phyloP scores from a whole-genome alignment of 805 yeast species.

The Naumovozyma dairenensis region DNA sequence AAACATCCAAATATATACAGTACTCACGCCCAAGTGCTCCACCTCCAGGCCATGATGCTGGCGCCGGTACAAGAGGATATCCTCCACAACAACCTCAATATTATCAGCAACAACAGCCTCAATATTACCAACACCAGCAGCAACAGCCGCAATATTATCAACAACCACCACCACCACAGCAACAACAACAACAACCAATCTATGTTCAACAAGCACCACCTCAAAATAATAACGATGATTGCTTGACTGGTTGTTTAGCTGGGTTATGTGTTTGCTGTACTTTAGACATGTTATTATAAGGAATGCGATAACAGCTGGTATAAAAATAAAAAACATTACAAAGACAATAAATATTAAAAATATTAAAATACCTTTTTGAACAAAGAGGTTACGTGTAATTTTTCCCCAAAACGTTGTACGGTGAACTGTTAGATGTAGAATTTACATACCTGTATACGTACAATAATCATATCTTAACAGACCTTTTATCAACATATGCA shows the following conservation, averaged over 20 bases:
- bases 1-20: too few species aligned
- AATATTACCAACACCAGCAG: conserved; percentile 35
- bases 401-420: too few species aligned
- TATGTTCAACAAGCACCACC: conserved; percentile 43
- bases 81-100: conserved; percentile 27
- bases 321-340: too few species aligned
- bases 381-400: too few species aligned
- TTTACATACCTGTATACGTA: too few species aligned
- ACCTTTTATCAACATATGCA: too few species aligned
- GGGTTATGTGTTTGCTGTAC: conserved; percentile 49
- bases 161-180: conserved; percentile 31
- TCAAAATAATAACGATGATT: conserved; percentile 30
- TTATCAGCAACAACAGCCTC: conserved; percentile 31
- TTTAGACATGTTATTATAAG: conserved; percentile 39
- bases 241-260: conserved; percentile 45
- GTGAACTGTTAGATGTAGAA: too few species aligned
- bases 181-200: conserved; percentile 39
- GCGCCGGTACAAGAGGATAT: conserved; percentile 9
- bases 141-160: conserved; percentile 38
- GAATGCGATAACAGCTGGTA: too few species aligned
- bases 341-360: too few species aligned
- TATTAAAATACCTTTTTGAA: too few species aligned
- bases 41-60: conserved; percentile 14
- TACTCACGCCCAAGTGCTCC: conserved; percentile 20
- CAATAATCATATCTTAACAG: too few species aligned